These are phyloP conservation scores for Glycyrrhiza uralensis DNA, from an alignment of 306 rosid species.

Conservation along the genomic window DNA sequence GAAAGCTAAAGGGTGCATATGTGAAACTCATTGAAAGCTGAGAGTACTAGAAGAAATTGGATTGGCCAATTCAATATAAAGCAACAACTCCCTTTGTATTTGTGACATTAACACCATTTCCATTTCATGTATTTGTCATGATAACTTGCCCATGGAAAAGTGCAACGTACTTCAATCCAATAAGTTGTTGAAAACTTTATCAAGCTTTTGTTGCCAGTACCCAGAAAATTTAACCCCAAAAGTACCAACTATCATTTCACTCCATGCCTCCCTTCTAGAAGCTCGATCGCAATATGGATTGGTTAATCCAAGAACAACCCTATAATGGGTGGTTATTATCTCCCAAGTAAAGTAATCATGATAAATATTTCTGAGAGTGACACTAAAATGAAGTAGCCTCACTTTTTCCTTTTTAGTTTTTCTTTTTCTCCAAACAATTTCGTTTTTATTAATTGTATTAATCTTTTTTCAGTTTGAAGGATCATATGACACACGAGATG, in stretches of 20 bases:
- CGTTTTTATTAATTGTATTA: too few species aligned
- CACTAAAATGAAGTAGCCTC: slow-evolving; percentile 25
- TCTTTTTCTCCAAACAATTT: background rate
- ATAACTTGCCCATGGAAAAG: slow-evolving; percentile 20
- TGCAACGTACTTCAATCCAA: slow-evolving; percentile 30
- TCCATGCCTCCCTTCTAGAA: slow-evolving; percentile 47
- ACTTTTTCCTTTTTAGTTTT: background rate
- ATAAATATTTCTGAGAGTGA: slow-evolving; percentile 23
- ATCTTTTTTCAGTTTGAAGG: background rate
- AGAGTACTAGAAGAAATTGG: background rate
- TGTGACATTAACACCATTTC: slow-evolving; percentile 16
- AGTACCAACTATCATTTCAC: slow-evolving; percentile 29
- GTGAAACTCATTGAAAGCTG: slow-evolving; percentile 13
- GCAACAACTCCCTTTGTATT: background rate
- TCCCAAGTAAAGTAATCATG: slow-evolving; percentile 52
- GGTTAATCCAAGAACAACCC: slow-evolving; percentile 11
- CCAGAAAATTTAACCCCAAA: slow-evolving; percentile 18
- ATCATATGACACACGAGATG: slow-evolving; percentile 5
- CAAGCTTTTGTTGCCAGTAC: slow-evolving; percentile 15
- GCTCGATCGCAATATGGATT: background rate
- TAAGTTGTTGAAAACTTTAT: slow-evolving; percentile 33
- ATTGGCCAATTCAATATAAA: slow-evolving; percentile 24
- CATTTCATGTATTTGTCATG: slow-evolving; percentile 22
- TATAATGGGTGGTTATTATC: slow-evolving; percentile 33
- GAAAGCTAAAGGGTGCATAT: background rate